Evolutionary conservation across 306 rosid species (phyloP).

Genomic region (Fragaria iinumae): DNA sequence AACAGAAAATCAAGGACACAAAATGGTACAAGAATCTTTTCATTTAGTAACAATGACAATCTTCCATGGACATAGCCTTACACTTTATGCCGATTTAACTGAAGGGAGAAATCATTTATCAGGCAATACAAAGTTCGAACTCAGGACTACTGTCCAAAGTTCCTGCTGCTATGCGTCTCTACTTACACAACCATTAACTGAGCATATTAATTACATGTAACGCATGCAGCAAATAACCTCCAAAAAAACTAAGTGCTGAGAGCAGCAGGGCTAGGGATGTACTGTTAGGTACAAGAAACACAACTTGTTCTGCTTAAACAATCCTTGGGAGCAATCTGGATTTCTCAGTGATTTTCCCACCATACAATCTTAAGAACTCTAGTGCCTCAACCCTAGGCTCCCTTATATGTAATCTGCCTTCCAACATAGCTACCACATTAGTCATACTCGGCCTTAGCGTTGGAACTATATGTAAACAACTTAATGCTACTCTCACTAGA

Average conservation of each 20-base stretch:
- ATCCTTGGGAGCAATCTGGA: neutral
- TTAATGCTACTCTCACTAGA: conserved; percentile 20
- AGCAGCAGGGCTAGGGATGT: neutral
- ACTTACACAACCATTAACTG: neutral
- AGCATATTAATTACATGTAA: neutral
- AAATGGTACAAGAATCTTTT: neutral
- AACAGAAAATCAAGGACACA: neutral
- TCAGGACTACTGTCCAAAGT: neutral
- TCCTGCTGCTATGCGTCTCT: neutral
- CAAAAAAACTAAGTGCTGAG: neutral
- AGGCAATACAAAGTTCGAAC: no score
- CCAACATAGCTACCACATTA: conserved; percentile 30
- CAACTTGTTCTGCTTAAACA: neutral
- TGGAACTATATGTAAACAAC: conserved; percentile 27
- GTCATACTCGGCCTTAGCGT: conserved; percentile 24
- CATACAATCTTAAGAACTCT: conserved; percentile 20
- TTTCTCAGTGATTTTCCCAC: conserved; percentile 5
- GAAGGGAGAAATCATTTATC: neutral
- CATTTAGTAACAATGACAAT: neutral
- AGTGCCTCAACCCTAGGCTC: conserved; percentile 23
- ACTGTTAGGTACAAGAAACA: neutral
- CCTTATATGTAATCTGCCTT: conserved; percentile 14
- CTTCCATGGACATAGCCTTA: neutral
- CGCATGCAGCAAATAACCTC: neutral
- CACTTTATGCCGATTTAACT: neutral